phyloP scores from a whole-genome alignment of 805 yeast genomes.

The Saccharomyces kudriavzevii region DNA sequence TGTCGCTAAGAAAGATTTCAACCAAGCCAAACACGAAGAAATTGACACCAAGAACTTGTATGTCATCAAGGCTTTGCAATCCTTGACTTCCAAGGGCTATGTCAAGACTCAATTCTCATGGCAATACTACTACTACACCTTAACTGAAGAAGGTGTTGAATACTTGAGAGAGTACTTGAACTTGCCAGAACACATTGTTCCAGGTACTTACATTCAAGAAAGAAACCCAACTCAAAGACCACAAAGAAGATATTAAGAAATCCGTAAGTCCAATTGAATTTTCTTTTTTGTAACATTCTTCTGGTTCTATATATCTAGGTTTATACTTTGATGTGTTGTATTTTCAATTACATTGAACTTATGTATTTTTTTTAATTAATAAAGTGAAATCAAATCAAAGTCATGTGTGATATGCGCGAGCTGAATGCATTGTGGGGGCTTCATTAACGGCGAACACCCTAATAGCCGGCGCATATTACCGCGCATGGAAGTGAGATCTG shows the following conservation, averaged over 20 bases:
- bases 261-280: conserved; percentile 6
- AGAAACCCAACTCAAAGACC: conserved; percentile 72
- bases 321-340: conserved; percentile 2
- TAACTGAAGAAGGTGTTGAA: conserved; percentile 98
- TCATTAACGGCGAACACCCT: neutral
- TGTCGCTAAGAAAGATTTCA: conserved; percentile 98
- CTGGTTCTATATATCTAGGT: conserved; percentile 19
- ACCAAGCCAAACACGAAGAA: conserved; percentile 96
- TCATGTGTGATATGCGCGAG: neutral
- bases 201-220: conserved; percentile 94
- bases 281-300: conserved; percentile 3
- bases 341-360: neutral
- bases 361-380: neutral
- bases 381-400: neutral
- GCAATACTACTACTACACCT: conserved; percentile 99
- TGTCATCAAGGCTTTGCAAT: conserved; percentile 98
- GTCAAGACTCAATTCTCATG: conserved; percentile 99
- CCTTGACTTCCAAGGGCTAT: conserved; percentile 96
- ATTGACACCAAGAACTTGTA: conserved; percentile 96
- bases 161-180: conserved; percentile 96
- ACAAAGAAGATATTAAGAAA: conserved; percentile 40
- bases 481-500: neutral
- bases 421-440: neutral
- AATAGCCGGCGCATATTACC: neutral
- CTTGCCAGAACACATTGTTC: conserved; percentile 97